Conservation (phyloP, 768 basidiomycete species). For the Pleurotus cornucopiae region DNA sequence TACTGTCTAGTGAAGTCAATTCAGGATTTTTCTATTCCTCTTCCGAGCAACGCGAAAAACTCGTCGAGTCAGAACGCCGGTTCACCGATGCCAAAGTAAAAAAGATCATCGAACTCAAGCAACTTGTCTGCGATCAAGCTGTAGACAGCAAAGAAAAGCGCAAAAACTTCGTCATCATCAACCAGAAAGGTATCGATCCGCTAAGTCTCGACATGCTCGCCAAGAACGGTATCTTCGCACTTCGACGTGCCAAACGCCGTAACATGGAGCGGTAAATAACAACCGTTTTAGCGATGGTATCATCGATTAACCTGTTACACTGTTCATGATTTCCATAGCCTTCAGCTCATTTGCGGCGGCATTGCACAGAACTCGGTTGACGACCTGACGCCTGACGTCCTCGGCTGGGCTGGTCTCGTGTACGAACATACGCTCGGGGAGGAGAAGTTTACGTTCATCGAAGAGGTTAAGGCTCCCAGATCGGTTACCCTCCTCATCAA, state of each 20-base stretch:
- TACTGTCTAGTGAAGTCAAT: conserved; percentile 81
- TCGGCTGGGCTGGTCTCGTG: conserved; percentile 97
- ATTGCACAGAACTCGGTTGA: conserved; percentile 97
- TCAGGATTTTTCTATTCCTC: conserved; percentile 99
- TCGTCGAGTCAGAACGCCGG: conserved; percentile 93
- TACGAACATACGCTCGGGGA: conserved; percentile 99
- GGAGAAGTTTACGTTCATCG: conserved; percentile 97
- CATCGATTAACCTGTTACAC: background rate
- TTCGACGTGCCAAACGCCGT: conserved; percentile 92
- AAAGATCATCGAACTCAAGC: conserved; percentile 96
- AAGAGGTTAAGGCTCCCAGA: conserved; percentile 94
- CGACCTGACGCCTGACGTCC: conserved; percentile 83
- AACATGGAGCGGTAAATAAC: conserved; percentile 91
- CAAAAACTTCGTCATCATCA: conserved; percentile 91
- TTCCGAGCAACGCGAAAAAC: conserved; percentile 96
- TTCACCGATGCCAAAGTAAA: conserved; percentile 92
- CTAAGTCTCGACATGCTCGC: conserved; percentile 92
- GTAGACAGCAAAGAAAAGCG: conserved; percentile 77
- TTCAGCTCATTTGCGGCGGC: conserved; percentile 94
- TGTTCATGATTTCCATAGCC: conserved; percentile 32
- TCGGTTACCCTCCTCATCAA: conserved; percentile 96
- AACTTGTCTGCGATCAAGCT: conserved; percentile 91
- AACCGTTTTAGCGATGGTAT: conserved; percentile 1
- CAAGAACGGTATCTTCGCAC: conserved; percentile 93
- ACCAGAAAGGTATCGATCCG: conserved; percentile 99